Evolutionary conservation across 108 stramenopile genomes (phyloP).

Genomic region (Parietichytrium sp.): DNA sequence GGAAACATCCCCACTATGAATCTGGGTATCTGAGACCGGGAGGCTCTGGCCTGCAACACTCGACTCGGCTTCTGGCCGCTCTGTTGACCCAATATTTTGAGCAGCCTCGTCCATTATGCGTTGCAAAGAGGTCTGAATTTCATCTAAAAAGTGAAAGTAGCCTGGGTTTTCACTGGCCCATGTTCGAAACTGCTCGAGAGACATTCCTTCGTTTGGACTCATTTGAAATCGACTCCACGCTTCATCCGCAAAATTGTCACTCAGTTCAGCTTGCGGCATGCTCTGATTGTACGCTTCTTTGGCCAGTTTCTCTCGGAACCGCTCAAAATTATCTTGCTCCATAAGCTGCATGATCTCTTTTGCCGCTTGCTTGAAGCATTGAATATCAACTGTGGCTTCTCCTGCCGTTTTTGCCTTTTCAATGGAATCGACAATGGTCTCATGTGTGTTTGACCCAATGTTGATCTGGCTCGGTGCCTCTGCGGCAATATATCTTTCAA

Average conservation of each 20-base stretch:
- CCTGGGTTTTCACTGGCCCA: neutral
- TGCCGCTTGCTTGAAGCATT: neutral
- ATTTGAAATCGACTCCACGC: neutral
- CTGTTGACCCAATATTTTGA: too few species aligned
- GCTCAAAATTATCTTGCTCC: conserved; percentile 24
- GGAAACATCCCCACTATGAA: too few species aligned
- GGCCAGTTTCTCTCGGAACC: neutral
- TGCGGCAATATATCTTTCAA: conserved; percentile 7
- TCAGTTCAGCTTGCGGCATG: neutral
- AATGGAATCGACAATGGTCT: neutral
- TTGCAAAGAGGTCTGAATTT: neutral
- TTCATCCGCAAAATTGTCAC: neutral
- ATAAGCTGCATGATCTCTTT: conserved; percentile 38
- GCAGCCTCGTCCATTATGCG: too few species aligned
- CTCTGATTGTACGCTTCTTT: neutral
- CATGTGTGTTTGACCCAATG: conserved; percentile 14
- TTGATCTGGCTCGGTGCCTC: conserved; percentile 14
- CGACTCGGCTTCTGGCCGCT: too few species aligned
- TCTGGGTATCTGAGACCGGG: too few species aligned
- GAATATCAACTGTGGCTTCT: neutral
- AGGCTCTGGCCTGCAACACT: too few species aligned
- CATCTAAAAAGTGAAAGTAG: conserved; percentile 10
- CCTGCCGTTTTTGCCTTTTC: neutral
- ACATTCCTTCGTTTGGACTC: neutral
- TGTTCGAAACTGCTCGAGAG: neutral